Evolutionary conservation across 768 basidiomycete species (phyloP), one percentile per base, ranked within the genome.

Genomic region (Leccinum pellstonianum): DNA sequence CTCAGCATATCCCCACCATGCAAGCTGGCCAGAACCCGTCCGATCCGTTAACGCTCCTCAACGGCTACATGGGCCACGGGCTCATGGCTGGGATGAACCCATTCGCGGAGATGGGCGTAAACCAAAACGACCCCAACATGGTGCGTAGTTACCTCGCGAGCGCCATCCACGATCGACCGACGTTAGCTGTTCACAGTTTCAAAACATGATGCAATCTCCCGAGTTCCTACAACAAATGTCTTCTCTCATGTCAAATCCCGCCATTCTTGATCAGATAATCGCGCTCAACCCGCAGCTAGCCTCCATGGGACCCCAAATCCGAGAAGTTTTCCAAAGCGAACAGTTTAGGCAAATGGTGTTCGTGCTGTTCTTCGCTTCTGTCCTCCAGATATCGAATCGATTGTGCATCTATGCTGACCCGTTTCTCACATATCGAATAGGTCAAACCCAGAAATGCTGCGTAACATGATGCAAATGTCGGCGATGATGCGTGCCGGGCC

Each of bases 61-160:
- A 95, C 70, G 80, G 87, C 15, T 86, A 87, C 67, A 76, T 84
- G 73, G 91, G 87, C 0, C 91, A 87, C 64, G 93, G 92, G 1
- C 78, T 83, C 17, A 84, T 92, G 84, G 89, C 89, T 0, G 90
- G 91, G 5, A 79, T 95, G 70, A 98, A 98, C 67, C 96, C 97
- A 0, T 98, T 99, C 68, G 81, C 88, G 0, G 89, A 88, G 4
- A 86, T 96, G 84, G 96, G 95, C 1, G 53, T 96, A 48, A 99
- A 99, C 69, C 80, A 83, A 4, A 92, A 91, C 66, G 96, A 98
- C 71, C 95, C 95, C 0, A 97, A 98, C 72, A 91, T 96, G 86
- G 93, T 93, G 60, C 64, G 84, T 61, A 15, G 19, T 35, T 76
- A 49, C 38, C 10, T 11, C 25, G 29, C 31, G 10, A n/a, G 14